Conservation (phyloP, 176 grass and related monocot species). For the Carex scoparia region DNA sequence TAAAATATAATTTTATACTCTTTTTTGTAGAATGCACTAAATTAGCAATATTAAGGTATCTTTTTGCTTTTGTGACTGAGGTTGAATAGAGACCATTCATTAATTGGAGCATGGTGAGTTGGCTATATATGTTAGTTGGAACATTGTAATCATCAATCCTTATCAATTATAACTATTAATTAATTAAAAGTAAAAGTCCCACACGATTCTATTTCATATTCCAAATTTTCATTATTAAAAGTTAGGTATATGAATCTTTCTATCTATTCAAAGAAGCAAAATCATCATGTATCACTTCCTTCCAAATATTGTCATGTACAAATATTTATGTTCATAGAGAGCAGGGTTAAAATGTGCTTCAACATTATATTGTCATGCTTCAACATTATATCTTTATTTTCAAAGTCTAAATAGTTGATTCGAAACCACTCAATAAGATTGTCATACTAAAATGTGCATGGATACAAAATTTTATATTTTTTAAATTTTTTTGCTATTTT, state of each 20-base stretch:
- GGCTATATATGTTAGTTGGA: conserved; percentile 6
- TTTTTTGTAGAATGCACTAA: not conserved
- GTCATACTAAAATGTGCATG: no score
- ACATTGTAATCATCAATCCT: conserved; percentile 20
- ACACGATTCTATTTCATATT: not conserved
- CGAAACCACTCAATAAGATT: no score
- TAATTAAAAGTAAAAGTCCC: not conserved
- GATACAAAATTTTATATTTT: no score
- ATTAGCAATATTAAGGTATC: no score
- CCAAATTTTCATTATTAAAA: conserved; percentile 2
- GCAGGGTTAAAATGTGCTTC: no score
- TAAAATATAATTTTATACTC: not conserved
- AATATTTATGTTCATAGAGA: no score
- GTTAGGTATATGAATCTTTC: not conserved
- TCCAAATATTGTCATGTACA: not conserved
- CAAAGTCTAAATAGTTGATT: no score
- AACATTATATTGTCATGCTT: no score
- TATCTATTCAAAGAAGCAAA: not conserved
- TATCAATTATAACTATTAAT: not conserved
- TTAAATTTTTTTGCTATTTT: no score
- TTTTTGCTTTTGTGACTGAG: not conserved
- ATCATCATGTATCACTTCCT: not conserved
- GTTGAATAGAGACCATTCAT: no score
- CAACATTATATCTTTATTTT: no score
- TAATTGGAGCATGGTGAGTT: not conserved